These are phyloP conservation scores for Lasiosphaeria hispida DNA, from an alignment of 495 filamentous ascomycete genomes.

Conservation along the genomic window DNA sequence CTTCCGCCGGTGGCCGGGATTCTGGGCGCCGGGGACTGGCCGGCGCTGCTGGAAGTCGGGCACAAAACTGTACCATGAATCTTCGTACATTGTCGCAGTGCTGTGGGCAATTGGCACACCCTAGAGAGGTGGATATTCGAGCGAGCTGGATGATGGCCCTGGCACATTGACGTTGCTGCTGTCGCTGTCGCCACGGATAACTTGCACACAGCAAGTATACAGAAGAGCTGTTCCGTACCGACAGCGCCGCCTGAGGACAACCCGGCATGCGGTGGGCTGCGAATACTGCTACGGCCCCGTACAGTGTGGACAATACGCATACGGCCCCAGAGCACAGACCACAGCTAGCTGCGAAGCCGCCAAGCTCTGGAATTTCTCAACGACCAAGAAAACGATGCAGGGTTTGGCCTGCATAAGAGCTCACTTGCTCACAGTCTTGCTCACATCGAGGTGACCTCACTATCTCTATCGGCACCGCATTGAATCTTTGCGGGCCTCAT, in stretches of 20 bases:
- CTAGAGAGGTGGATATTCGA: background rate
- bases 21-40: slow-evolving; percentile 33
- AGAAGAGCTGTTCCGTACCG: slow-evolving; percentile 4
- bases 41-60: slow-evolving; percentile 47
- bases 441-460: slow-evolving; percentile 12
- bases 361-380: background rate
- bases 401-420: background rate
- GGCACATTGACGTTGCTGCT: background rate
- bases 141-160: background rate
- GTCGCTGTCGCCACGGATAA: background rate
- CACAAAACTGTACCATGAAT: slow-evolving; percentile 69
- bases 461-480: too few species aligned
- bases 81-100: slow-evolving; percentile 61
- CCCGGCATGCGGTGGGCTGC: background rate
- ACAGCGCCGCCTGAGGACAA: background rate
- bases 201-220: background rate
- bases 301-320: background rate
- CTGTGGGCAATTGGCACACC: background rate
- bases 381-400: background rate
- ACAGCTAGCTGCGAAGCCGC: background rate
- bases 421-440: background rate
- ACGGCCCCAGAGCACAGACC: background rate
- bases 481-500: too few species aligned
- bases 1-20: slow-evolving; percentile 54
- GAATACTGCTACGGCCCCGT: background rate